Conservation (phyloP, 2,329 filamentous ascomycete species). For the Malbranchea cinnamomea region DNA sequence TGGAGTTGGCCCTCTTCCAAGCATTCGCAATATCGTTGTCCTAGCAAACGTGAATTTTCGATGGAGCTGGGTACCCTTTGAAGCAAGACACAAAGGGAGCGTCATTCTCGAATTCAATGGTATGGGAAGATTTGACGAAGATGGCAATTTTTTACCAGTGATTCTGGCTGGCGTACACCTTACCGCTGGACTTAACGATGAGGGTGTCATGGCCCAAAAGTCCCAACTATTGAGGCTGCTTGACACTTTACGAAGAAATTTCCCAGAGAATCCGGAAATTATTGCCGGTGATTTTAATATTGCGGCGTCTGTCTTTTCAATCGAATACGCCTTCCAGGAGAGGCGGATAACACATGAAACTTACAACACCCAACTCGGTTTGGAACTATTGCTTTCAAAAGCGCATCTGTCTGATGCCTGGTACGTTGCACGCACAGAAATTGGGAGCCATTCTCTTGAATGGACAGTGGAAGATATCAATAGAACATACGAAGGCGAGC, state of each 20-base stretch:
- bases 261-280: constrained; percentile 36
- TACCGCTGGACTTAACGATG: constrained; percentile 45
- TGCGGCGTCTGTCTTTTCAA: constrained; percentile 41
- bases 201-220: constrained; percentile 41
- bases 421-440: constrained; percentile 31
- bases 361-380: constrained; percentile 25
- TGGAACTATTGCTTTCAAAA: constrained; percentile 35
- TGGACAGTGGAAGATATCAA: constrained; percentile 17
- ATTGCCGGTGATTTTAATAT: constrained; percentile 53
- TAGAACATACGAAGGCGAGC: constrained; percentile 47
- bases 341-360: constrained; percentile 40
- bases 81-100: constrained; percentile 43
- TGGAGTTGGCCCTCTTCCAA: constrained; percentile 42
- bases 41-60: constrained; percentile 41
- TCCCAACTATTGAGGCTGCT: constrained; percentile 39
- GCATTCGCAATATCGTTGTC: constrained; percentile 45
- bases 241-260: constrained; percentile 28
- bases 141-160: constrained; percentile 22
- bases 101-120: constrained; percentile 32
- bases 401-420: constrained; percentile 40
- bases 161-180: constrained; percentile 46
- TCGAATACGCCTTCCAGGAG: constrained; percentile 37
- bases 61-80: constrained; percentile 41
- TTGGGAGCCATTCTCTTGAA: constrained; percentile 27
- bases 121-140: constrained; percentile 19